These are phyloP conservation scores for Tetraselmis striata DNA, from an alignment of 139 green algal genomes.

Conservation along the genomic window DNA sequence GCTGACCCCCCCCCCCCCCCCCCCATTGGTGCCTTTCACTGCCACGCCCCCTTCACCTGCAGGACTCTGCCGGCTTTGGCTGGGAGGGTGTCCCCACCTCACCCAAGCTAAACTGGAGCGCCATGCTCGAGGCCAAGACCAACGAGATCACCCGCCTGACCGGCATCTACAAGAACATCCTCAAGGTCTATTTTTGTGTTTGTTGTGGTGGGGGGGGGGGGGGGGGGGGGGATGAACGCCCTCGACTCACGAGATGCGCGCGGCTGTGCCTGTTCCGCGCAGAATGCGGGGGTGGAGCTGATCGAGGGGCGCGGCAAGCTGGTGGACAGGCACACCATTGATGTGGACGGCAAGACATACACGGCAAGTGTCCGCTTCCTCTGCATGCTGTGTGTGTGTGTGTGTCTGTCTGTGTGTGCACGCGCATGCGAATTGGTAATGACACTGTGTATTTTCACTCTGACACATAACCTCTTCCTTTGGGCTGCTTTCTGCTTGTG, in stretches of 20 bases:
- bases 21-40: too few species aligned
- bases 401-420: too few species aligned
- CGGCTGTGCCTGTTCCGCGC: background rate
- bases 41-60: too few species aligned
- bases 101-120: background rate
- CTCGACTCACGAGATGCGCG: background rate
- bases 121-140: background rate
- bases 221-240: background rate
- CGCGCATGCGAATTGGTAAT: too few species aligned
- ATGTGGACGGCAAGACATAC: background rate
- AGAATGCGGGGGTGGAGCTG: background rate
- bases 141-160: conserved; percentile 85
- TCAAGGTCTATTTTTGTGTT: conserved; percentile 43
- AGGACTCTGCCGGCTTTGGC: conserved; percentile 78
- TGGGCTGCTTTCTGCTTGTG: too few species aligned
- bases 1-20: too few species aligned
- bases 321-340: conserved; percentile 81
- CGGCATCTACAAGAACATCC: conserved; percentile 80
- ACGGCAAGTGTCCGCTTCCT: background rate
- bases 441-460: too few species aligned
- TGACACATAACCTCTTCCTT: too few species aligned
- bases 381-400: too few species aligned
- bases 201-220: background rate
- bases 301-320: conserved; percentile 75
- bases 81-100: conserved; percentile 40